Evolutionary conservation across 2,329 filamentous ascomycete species (phyloP).

Genomic region (Neobulgaria alba): DNA sequence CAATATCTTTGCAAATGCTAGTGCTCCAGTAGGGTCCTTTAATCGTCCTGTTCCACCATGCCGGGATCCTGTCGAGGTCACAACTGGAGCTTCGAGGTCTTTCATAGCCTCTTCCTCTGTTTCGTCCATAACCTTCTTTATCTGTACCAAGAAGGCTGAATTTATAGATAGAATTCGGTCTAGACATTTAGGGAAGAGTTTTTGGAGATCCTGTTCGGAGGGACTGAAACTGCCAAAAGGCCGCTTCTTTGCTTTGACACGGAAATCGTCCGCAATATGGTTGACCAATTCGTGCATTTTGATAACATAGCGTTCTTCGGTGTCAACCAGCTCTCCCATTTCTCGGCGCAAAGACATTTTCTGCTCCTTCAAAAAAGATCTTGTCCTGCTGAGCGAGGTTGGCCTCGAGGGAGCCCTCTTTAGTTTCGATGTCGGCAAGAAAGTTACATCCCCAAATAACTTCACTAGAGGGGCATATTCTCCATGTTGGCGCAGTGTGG

Average conservation of each 20-base stretch:
- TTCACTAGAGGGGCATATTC: constrained; percentile 69
- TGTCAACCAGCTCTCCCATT: constrained; percentile 83
- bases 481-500: constrained; percentile 62
- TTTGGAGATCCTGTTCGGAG: constrained; percentile 61
- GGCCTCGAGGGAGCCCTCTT: constrained; percentile 82
- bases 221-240: constrained; percentile 58
- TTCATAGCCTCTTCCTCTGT: constrained; percentile 72
- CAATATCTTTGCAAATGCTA: constrained; percentile 71
- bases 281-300: constrained; percentile 81
- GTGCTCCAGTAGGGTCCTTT: constrained; percentile 69
- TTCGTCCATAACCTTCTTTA: constrained; percentile 69
- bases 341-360: constrained; percentile 81
- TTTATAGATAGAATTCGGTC: constrained; percentile 78
- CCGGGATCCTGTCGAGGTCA: constrained; percentile 38
- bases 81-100: constrained; percentile 59
- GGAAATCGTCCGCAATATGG: constrained; percentile 72
- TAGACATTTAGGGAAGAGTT: constrained; percentile 73
- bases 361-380: constrained; percentile 70
- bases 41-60: constrained; percentile 37
- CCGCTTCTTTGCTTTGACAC: constrained; percentile 55
- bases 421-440: constrained; percentile 76
- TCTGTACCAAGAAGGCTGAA: constrained; percentile 65
- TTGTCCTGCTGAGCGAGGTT: constrained; percentile 68
- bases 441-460: constrained; percentile 74
- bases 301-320: constrained; percentile 85